phyloP scores from a whole-genome alignment of 345 rosid species.

The Aethionema arabicum region DNA sequence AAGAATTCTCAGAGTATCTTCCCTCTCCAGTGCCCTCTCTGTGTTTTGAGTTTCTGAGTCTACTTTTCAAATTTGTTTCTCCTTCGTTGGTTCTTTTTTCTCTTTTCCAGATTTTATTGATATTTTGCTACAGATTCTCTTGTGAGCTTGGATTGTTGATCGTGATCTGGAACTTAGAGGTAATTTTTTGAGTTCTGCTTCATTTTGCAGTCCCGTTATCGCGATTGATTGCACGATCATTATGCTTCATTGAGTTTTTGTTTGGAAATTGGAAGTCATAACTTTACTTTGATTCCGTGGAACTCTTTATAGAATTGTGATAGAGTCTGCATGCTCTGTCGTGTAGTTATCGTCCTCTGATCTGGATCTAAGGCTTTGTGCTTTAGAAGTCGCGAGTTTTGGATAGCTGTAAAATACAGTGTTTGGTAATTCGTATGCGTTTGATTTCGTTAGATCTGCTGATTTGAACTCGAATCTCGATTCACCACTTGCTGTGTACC shows the following conservation, averaged over 20 bases:
- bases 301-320: not conserved
- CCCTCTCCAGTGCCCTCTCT: slow-evolving; percentile 26
- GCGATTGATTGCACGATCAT: not conserved
- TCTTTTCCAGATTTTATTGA: not conserved
- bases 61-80: slow-evolving; percentile 6
- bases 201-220: not conserved
- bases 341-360: not conserved
- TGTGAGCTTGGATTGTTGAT: slow-evolving; percentile 1
- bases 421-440: not conserved
- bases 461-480: not conserved
- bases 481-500: too few relatives aligned
- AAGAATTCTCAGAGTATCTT: slow-evolving; percentile 5
- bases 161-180: slow-evolving; percentile 28
- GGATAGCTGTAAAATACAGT: not conserved
- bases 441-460: slow-evolving; percentile 5
- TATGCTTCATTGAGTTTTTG: not conserved
- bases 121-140: not conserved
- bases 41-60: slow-evolving; percentile 5
- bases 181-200: slow-evolving; percentile 4
- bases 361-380: not conserved
- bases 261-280: not conserved
- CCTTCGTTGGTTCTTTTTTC: slow-evolving; percentile 28
- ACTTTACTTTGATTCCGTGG: not conserved
- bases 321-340: not conserved
- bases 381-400: not conserved